A percentile compares a stretch with the other conserved stretches of the same genome.
phyloP scores from a whole-genome alignment of 805 yeast genomes.

The Monosporozyma unispora region DNA sequence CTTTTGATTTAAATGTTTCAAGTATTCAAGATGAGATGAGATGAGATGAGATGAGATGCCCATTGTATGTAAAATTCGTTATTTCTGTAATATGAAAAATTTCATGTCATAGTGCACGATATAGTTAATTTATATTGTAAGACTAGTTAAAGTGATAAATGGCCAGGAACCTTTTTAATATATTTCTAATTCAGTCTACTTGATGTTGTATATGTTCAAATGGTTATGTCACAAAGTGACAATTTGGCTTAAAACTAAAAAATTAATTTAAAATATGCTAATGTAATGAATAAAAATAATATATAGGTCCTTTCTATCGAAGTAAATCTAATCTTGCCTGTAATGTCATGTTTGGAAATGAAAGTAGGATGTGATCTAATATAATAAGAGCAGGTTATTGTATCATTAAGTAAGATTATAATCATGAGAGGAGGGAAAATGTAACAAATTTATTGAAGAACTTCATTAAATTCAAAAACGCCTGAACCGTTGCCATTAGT shows the following conservation, averaged over 20 bases:
- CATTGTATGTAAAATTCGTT: background rate
- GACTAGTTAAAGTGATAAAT: too few species aligned
- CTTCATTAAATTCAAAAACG: slow-evolving; percentile 22
- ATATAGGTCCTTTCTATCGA: slow-evolving; percentile 1
- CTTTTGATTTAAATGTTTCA: background rate
- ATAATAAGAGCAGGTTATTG: background rate
- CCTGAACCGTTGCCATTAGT: slow-evolving; percentile 9
- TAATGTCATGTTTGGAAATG: background rate
- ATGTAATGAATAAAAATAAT: slow-evolving; percentile 1
- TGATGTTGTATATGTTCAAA: too few species aligned
- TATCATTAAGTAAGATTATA: background rate
- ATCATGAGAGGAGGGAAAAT: too few species aligned
- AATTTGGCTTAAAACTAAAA: background rate
- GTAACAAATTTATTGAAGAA: slow-evolving; percentile 21
- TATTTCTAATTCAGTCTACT: too few species aligned
- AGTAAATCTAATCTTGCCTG: background rate
- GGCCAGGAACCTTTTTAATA: too few species aligned
- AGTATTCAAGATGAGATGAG: slow-evolving; percentile 1
- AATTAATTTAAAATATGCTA: background rate
- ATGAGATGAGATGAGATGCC: slow-evolving; percentile 5
- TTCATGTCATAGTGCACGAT: background rate
- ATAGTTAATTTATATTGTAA: background rate
- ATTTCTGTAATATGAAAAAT: slow-evolving; percentile 1
- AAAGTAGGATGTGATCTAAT: background rate
- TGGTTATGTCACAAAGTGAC: too few species aligned